These are phyloP conservation scores for Fusarium newnesense DNA, from an alignment of 2,329 filamentous ascomycete genomes.

Conservation along the genomic window DNA sequence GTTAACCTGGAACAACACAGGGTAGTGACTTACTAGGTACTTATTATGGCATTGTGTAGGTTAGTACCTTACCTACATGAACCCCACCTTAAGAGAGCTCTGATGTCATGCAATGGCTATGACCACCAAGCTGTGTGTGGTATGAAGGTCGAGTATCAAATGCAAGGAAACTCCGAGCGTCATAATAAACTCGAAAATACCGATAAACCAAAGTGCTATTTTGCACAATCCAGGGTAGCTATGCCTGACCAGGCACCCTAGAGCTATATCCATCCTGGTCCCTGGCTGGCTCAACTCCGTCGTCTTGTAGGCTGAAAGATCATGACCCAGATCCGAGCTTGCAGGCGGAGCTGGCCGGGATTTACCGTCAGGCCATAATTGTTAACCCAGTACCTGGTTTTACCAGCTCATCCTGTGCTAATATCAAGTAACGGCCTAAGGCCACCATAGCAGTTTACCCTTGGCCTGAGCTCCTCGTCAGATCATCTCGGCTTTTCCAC, in stretches of 20 bases:
- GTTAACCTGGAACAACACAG: neutral
- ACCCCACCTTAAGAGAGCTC: neutral
- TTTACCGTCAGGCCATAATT: constrained; percentile 33
- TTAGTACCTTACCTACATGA: too few relatives aligned
- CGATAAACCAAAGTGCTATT: neutral
- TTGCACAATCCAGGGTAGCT: constrained; percentile 1
- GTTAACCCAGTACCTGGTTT: constrained; percentile 30
- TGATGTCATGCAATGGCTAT: constrained; percentile 14
- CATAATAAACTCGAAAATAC: neutral
- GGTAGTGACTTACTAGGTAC: neutral
- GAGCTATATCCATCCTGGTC: constrained; percentile 26
- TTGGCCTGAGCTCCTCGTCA: constrained; percentile 29
- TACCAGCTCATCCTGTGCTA: rapidly evolving
- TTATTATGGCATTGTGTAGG: neutral
- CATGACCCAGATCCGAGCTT: constrained; percentile 32
- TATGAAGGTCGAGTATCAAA: neutral
- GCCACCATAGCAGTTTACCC: neutral
- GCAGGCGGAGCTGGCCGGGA: constrained; percentile 36
- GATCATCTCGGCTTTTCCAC: constrained; percentile 40
- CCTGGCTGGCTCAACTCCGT: constrained; percentile 21
- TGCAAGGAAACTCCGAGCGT: neutral
- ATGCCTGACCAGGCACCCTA: constrained; percentile 6
- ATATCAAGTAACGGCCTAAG: constrained; percentile 25
- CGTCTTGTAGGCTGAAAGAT: constrained; percentile 30
- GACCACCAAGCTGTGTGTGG: neutral